These are phyloP conservation scores for Myxozyma melibiosi DNA, from an alignment of 805 yeast species.

Conservation along the genomic window DNA sequence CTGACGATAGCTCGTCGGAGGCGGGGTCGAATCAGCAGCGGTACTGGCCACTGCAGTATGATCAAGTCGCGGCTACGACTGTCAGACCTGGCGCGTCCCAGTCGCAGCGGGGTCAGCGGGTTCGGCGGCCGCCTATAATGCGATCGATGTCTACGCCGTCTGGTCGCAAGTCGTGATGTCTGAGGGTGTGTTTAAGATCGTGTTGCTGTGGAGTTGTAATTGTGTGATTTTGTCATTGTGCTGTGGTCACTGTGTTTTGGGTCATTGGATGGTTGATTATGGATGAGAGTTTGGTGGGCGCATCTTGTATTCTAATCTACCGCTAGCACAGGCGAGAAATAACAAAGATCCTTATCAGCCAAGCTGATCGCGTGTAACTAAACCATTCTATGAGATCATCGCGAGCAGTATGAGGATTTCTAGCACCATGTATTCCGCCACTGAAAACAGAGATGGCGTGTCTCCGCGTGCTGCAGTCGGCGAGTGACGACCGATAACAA, in stretches of 20 bases:
- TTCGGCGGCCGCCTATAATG: not conserved
- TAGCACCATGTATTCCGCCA: too few relatives aligned
- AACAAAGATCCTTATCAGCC: too few relatives aligned
- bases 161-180: not conserved
- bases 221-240: not conserved
- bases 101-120: not conserved
- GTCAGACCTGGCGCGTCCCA: not conserved
- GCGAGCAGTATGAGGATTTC: too few relatives aligned
- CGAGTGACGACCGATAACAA: too few relatives aligned
- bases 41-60: constrained; percentile 18
- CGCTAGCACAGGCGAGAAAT: too few relatives aligned
- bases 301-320: too few relatives aligned
- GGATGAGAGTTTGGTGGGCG: not conserved
- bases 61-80: not conserved
- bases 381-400: too few relatives aligned
- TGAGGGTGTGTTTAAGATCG: not conserved
- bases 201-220: not conserved
- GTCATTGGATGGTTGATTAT: not conserved
- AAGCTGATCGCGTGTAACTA: too few relatives aligned
- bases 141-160: constrained; percentile 9
- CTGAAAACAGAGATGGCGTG: too few relatives aligned
- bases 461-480: too few relatives aligned
- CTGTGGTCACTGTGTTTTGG: not conserved
- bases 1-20: not conserved
- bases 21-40: not conserved